These are phyloP conservation scores for Botryotinia calthae DNA, from an alignment of 2,329 filamentous ascomycete genomes.

Conservation along the genomic window DNA sequence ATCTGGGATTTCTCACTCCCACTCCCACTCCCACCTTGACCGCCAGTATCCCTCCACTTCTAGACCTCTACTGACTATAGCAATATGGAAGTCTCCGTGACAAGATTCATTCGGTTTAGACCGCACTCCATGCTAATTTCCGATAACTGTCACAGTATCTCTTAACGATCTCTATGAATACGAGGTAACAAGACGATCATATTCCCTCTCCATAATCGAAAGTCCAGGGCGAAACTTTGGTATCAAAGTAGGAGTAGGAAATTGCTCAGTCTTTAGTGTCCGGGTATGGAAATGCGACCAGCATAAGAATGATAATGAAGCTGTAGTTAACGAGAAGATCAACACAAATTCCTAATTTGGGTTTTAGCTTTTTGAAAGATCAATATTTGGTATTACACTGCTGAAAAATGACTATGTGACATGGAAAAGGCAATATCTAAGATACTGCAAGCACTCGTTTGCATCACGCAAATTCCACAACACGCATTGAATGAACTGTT, in stretches of 20 bases:
- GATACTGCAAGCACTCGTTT: not conserved
- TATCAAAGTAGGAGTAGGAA: not conserved
- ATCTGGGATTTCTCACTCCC: rapidly evolving
- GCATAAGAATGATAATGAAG: rapidly evolving
- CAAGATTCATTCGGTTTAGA: no score
- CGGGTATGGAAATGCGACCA: not conserved
- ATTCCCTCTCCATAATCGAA: rapidly evolving
- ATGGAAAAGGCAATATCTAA: not conserved
- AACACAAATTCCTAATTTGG: rapidly evolving
- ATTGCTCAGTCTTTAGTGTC: not conserved
- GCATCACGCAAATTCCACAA: not conserved
- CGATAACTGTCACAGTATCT: not conserved
- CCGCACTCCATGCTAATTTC: not conserved
- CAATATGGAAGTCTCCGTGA: not conserved
- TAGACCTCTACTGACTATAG: not conserved
- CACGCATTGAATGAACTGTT: not conserved
- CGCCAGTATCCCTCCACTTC: not conserved
- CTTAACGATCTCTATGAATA: not conserved
- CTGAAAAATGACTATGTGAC: not conserved
- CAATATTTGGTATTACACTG: not conserved
- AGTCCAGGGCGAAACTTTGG: rapidly evolving
- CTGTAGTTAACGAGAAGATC: not conserved
- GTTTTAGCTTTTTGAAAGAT: not conserved
- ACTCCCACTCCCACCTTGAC: not conserved
- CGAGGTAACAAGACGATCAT: not conserved